Conservation (phyloP, 1,284 basidiomycete genomes). For the Leccinum cinnamomeum region DNA sequence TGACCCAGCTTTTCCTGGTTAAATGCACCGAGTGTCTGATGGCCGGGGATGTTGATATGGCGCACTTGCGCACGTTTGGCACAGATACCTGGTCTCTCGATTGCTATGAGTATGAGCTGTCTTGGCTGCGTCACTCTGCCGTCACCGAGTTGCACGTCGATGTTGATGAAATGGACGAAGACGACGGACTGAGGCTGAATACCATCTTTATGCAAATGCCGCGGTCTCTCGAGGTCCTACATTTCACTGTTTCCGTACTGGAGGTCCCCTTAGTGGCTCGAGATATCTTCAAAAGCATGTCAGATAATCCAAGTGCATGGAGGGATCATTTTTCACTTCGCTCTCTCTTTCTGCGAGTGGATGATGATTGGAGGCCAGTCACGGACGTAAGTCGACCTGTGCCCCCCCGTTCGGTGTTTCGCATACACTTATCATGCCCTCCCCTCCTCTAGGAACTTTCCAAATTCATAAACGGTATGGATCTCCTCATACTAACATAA, state of each 20-base stretch:
- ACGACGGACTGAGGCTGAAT: neutral
- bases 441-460: too few species aligned
- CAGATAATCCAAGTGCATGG: neutral
- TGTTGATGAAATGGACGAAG: neutral
- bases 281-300: neutral
- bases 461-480: too few species aligned
- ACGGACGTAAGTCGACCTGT: neutral
- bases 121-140: too few species aligned
- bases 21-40: too few species aligned
- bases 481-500: neutral
- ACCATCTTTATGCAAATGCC: neutral
- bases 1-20: too few species aligned
- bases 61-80: too few species aligned
- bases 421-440: too few species aligned
- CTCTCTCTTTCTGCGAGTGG: neutral
- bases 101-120: too few species aligned
- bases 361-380: neutral
- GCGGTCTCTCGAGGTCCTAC: neutral
- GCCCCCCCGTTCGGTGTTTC: too few species aligned
- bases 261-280: neutral
- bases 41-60: too few species aligned
- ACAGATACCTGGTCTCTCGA: too few species aligned
- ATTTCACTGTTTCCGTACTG: neutral
- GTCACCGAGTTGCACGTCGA: neutral
- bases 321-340: neutral